These are phyloP conservation scores for Calycina herbarum DNA, from an alignment of 2,329 filamentous ascomycete genomes.

Conservation along the genomic window DNA sequence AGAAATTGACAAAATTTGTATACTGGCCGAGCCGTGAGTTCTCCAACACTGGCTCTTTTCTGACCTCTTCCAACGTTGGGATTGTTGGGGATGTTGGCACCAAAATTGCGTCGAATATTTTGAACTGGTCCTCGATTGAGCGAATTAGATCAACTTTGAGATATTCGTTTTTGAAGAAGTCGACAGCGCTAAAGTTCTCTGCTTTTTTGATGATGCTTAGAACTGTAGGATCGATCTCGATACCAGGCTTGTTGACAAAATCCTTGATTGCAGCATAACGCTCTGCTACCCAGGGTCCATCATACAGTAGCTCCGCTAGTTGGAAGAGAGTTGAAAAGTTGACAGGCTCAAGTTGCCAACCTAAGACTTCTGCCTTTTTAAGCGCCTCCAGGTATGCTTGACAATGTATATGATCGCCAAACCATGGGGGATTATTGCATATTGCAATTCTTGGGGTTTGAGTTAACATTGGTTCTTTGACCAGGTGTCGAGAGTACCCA, in stretches of 20 bases:
- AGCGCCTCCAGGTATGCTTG: conserved; percentile 46
- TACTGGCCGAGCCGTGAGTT: conserved; percentile 57
- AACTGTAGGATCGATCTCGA: conserved; percentile 41
- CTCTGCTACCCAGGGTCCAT: conserved; percentile 51
- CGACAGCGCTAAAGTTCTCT: conserved; percentile 44
- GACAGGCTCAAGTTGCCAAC: conserved; percentile 38
- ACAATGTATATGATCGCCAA: conserved; percentile 40
- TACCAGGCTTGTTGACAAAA: conserved; percentile 43
- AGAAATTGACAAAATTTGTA: conserved; percentile 61
- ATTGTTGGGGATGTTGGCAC: conserved; percentile 58
- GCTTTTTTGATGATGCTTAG: conserved; percentile 42
- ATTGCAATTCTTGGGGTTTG: conserved; percentile 18
- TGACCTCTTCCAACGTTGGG: conserved; percentile 51
- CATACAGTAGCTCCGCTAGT: conserved; percentile 49
- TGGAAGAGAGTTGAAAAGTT: conserved; percentile 46
- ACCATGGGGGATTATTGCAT: conserved; percentile 38
- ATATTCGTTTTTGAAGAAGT: conserved; percentile 38
- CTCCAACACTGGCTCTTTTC: conserved; percentile 50
- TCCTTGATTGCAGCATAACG: conserved; percentile 52
- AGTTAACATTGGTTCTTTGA: conserved; percentile 39
- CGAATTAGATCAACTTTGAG: conserved; percentile 43
- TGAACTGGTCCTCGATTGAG: conserved; percentile 44
- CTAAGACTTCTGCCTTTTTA: conserved; percentile 39
- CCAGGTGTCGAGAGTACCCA: conserved; percentile 36
- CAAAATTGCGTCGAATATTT: conserved; percentile 49